Percentiles rank a stretch among this genome's conserved stretches.
These are phyloP conservation scores for Amanita exitialis DNA, from an alignment of 768 basidiomycete genomes.

Conservation along the genomic window DNA sequence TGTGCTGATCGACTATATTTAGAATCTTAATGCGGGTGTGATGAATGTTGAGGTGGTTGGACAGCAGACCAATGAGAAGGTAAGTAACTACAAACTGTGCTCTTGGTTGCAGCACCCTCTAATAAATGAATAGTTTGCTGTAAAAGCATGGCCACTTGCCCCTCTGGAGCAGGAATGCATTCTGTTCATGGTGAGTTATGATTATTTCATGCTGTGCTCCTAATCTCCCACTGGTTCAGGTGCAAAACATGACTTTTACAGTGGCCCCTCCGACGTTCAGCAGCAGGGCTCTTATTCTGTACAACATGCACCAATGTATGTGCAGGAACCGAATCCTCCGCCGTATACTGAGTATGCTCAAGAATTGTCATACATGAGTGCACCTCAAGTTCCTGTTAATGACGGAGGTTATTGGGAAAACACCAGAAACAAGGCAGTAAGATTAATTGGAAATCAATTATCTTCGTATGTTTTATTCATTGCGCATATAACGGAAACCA, in stretches of 20 bases:
- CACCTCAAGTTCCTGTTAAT: constrained; percentile 31
- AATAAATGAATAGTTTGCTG: no score
- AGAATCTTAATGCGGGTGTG: no score
- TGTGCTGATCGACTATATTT: no score
- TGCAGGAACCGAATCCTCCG: constrained; percentile 24
- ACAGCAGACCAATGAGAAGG: no score
- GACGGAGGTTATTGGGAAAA: constrained; percentile 56
- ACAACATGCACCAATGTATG: constrained; percentile 22
- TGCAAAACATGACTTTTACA: constrained; percentile 46
- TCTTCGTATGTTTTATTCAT: constrained; percentile 29
- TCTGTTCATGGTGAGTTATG: constrained; percentile 52
- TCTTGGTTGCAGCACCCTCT: no score
- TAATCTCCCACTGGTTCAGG: constrained; percentile 27
- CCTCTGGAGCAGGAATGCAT: no score
- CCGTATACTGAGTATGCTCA: constrained; percentile 63
- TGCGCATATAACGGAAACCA: constrained; percentile 17
- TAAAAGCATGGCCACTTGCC: no score
- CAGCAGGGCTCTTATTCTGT: constrained; percentile 43
- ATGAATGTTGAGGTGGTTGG: no score
- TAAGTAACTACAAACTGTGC: no score
- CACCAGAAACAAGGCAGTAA: constrained; percentile 49
- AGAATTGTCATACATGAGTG: constrained; percentile 46
- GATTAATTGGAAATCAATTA: constrained; percentile 46
- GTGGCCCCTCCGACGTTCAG: constrained; percentile 52
- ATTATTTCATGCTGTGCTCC: neutral